These are phyloP conservation scores for Cercospora sojina DNA, from an alignment of 2,329 filamentous ascomycete genomes.

Conservation along the genomic window DNA sequence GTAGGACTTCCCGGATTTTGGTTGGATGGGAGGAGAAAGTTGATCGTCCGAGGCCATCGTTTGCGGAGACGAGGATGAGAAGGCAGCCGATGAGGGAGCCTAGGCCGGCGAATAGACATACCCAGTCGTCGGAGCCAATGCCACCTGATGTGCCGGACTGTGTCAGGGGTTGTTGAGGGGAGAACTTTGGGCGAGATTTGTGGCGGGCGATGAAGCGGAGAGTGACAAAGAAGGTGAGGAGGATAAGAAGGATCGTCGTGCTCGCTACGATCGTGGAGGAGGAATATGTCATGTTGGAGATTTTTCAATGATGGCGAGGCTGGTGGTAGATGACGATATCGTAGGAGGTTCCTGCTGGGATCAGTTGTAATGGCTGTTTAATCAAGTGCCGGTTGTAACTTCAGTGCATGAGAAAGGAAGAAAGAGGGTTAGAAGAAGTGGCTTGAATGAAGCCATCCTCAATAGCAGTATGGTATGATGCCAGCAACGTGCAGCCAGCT, in stretches of 20 bases:
- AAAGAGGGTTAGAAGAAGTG: neutral
- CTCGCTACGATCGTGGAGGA: slow-evolving; percentile 7
- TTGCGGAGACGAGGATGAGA: slow-evolving; percentile 6
- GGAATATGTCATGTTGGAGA: neutral
- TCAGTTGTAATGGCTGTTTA: neutral
- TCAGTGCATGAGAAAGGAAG: neutral
- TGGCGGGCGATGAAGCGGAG: slow-evolving; percentile 9
- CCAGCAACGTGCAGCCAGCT: neutral
- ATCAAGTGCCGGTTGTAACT: neutral
- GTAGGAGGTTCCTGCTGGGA: neutral
- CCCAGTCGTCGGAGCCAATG: slow-evolving; percentile 10
- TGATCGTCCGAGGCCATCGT: slow-evolving; percentile 2
- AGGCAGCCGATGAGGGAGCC: slow-evolving; percentile 10
- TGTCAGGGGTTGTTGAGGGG: neutral
- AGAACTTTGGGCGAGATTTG: neutral
- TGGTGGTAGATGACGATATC: neutral
- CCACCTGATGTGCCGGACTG: neutral
- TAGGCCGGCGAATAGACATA: neutral
- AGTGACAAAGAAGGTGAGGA: slow-evolving; percentile 8
- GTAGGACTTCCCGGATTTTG: neutral
- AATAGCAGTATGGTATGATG: neutral
- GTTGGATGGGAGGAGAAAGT: neutral
- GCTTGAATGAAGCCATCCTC: neutral
- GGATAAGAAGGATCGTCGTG: slow-evolving; percentile 4
- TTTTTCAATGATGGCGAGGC: neutral